Percentiles rank a stretch among this genome's conserved stretches.
Evolutionary conservation across 306 rosid species (phyloP).

Genomic region (Quercus robur): DNA sequence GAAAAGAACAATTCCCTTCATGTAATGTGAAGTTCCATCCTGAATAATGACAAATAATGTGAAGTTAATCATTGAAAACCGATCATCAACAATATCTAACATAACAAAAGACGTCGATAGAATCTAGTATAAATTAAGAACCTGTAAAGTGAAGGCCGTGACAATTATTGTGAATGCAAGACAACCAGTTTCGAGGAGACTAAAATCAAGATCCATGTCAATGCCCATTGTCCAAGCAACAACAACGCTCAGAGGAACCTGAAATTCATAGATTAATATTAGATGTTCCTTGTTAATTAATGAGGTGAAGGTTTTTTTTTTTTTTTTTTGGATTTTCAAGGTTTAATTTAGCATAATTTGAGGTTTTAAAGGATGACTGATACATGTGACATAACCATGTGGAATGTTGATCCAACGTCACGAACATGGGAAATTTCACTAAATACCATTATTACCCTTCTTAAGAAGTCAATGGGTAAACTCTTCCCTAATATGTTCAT

Average conservation of each 20-base stretch:
- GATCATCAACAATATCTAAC: not conserved
- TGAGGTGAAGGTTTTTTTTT: too few relatives aligned
- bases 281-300: too few relatives aligned
- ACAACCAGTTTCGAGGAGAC: slow-evolving; percentile 77
- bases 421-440: too few relatives aligned
- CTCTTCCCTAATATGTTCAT: too few relatives aligned
- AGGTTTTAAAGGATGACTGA: too few relatives aligned
- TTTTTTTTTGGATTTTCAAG: not conserved
- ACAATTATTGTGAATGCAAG: slow-evolving; percentile 69
- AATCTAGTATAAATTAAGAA: not conserved
- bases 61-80: not conserved
- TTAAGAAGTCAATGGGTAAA: too few relatives aligned
- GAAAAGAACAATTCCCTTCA: slow-evolving; percentile 77
- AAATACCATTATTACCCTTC: too few relatives aligned
- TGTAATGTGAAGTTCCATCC: slow-evolving; percentile 96
- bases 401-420: too few relatives aligned
- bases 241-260: slow-evolving; percentile 87
- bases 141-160: slow-evolving; percentile 86
- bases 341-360: too few relatives aligned
- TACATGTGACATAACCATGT: too few relatives aligned
- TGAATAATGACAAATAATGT: not conserved
- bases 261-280: slow-evolving; percentile 8
- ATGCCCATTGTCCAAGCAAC: slow-evolving; percentile 90
- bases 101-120: not conserved
- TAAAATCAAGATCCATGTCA: slow-evolving; percentile 76